Conservation (phyloP, 176 grass and related monocot species). For the Cenchrus fungigraminus region DNA sequence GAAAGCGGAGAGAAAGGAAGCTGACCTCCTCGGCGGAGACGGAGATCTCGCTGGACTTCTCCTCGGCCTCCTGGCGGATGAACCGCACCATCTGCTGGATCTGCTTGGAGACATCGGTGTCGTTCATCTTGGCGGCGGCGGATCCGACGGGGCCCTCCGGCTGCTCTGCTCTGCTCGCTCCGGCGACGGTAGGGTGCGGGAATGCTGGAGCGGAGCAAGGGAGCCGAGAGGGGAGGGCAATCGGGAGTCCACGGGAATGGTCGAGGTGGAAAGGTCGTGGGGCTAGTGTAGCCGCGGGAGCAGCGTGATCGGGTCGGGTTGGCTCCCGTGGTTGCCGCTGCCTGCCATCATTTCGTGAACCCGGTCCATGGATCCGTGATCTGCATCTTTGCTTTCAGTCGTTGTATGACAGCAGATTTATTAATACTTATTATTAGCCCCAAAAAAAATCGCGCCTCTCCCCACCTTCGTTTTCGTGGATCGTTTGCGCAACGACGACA, state of each 20-base stretch:
- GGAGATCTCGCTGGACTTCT: slow-evolving; percentile 99
- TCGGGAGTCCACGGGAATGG: slow-evolving; percentile 52
- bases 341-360: slow-evolving; percentile 48
- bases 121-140: slow-evolving; percentile 79
- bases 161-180: slow-evolving; percentile 29
- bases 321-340: slow-evolving; percentile 48
- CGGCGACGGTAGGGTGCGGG: slow-evolving; percentile 13
- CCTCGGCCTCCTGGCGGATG: slow-evolving; percentile 99
- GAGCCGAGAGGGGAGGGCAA: not conserved
- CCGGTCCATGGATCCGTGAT: slow-evolving; percentile 45
- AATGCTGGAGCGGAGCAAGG: not conserved
- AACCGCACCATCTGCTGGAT: slow-evolving; percentile 99
- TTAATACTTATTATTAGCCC: no score
- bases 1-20: not conserved
- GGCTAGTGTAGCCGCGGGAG: slow-evolving; percentile 49
- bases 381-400: slow-evolving; percentile 11
- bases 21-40: slow-evolving; percentile 94
- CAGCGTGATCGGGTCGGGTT: slow-evolving; percentile 44
- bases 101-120: slow-evolving; percentile 94
- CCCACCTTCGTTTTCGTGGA: not conserved
- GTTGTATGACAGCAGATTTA: slow-evolving; percentile 6
- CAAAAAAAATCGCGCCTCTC: not conserved
- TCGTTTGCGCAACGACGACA: not conserved
- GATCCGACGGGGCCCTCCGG: slow-evolving; percentile 46
- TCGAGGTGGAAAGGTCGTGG: slow-evolving; percentile 48